These are phyloP conservation scores for Clavispora vitiphila DNA, from an alignment of 805 yeast species.

Conservation along the genomic window DNA sequence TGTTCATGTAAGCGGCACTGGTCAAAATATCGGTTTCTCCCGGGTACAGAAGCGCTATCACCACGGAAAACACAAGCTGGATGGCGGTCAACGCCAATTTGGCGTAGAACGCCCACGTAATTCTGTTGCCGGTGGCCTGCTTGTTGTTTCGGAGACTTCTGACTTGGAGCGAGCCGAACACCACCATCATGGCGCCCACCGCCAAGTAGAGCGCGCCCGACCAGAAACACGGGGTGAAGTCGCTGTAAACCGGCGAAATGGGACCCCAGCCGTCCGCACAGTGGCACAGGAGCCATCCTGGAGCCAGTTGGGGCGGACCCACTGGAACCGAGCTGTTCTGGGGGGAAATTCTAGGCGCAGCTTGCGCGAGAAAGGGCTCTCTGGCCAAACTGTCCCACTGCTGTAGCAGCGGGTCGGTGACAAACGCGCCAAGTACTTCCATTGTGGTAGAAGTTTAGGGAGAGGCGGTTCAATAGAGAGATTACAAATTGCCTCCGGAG, in stretches of 20 bases:
- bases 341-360: not conserved
- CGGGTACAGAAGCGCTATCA: constrained; percentile 10
- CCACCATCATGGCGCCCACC: constrained; percentile 38
- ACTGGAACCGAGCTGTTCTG: not conserved
- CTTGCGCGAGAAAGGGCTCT: constrained; percentile 7
- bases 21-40: constrained; percentile 19
- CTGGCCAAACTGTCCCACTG: constrained; percentile 13
- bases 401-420: constrained; percentile 5
- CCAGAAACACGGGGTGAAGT: constrained; percentile 56
- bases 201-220: constrained; percentile 46
- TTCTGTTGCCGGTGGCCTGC: constrained; percentile 26
- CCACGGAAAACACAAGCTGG: constrained; percentile 36
- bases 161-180: constrained; percentile 38
- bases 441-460: constrained; percentile 2
- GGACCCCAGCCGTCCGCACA: constrained; percentile 43
- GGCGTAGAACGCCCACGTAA: constrained; percentile 35
- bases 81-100: constrained; percentile 36
- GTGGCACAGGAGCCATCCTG: constrained; percentile 27
- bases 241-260: constrained; percentile 39
- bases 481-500: no score
- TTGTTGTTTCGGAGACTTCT: constrained; percentile 25
- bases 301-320: not conserved
- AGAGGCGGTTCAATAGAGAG: no score
- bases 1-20: constrained; percentile 22
- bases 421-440: constrained; percentile 15